Conservation (phyloP, 2,329 filamentous ascomycete species). For the Aspergillus phoenicis region DNA sequence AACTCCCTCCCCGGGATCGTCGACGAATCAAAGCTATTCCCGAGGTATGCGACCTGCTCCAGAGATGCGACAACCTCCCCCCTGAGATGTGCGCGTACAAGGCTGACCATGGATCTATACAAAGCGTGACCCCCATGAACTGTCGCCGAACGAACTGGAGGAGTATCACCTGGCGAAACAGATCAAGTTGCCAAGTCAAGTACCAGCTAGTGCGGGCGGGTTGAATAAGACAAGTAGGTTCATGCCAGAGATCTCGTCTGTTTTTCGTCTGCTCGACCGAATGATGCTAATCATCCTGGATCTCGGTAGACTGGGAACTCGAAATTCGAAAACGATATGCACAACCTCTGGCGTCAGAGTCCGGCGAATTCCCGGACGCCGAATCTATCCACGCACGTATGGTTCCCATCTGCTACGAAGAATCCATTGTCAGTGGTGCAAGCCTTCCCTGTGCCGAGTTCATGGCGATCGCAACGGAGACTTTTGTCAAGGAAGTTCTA, state of each 20-base stretch:
- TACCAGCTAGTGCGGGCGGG: slow-evolving; percentile 69
- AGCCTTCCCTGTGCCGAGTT: slow-evolving; percentile 59
- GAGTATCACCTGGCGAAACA: slow-evolving; percentile 50
- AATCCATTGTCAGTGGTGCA: slow-evolving; percentile 59
- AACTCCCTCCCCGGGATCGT: slow-evolving; percentile 61
- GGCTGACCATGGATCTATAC: slow-evolving; percentile 13
- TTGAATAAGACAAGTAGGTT: slow-evolving; percentile 76
- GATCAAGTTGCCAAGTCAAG: slow-evolving; percentile 60
- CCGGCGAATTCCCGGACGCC: slow-evolving; percentile 63
- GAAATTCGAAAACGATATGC: slow-evolving; percentile 68
- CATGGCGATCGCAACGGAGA: slow-evolving; percentile 64
- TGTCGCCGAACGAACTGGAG: slow-evolving; percentile 39
- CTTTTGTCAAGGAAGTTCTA: slow-evolving; percentile 64
- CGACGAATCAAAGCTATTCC: slow-evolving; percentile 59
- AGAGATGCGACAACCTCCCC: neutral
- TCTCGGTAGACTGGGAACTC: slow-evolving; percentile 59
- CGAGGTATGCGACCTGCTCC: slow-evolving; percentile 43
- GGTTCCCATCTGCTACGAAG: slow-evolving; percentile 67
- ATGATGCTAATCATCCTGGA: slow-evolving; percentile 20
- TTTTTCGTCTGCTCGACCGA: slow-evolving; percentile 13
- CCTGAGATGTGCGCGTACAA: neutral
- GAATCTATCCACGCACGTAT: slow-evolving; percentile 61
- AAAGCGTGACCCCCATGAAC: slow-evolving; percentile 41
- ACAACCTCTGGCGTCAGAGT: slow-evolving; percentile 62
- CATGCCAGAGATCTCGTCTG: neutral